Base-by-base conservation (phyloP, 768 basidiomycete species). In the Porphyrellus cyaneotinctus region DNA sequence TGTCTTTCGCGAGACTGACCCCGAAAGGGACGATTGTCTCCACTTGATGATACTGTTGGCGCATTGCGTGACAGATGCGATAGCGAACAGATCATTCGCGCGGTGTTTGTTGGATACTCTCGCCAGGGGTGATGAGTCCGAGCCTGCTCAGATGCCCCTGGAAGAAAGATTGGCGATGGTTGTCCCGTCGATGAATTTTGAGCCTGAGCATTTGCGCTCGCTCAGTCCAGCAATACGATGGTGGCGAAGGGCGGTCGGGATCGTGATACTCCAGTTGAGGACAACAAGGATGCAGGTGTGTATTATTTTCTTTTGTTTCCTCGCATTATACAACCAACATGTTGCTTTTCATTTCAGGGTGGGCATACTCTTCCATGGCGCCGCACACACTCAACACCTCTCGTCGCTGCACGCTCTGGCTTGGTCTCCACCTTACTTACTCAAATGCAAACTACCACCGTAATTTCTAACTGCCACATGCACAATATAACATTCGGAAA, bases 351-450 rank as follows among this genome's bases (percentile, higher is more conserved):
- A 15, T 52, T 41, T 5, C 60, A 83, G 81, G 83, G 82, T 3
- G 82, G 83, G 6, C 82, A 83, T 42, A 78, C 78, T 0, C 69
- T 84, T 10, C 81, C 81, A 2, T 70, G 76, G 39, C 75, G 65
- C 15, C 48, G 72, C 28, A 72, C 75, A 0, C 58, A 57, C 30
- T 49, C 61, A 6, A 78, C 78, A 0, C 57, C 60, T 2, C 63
- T 60, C 36, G 70, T 66, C 0, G 73, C 75, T 8, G 72, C 80
- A 9, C 58, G 58, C 22, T 74, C 76, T n/a, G 62, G 64, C 35
- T 18, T 26, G 10, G 32, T 64, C 11, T 36, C 47, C 9, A 53
- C 44, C 28, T 51, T 56, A 3, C 70, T 76, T 43, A 63, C 72
- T 1, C 41, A 47, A 1, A 60, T 68, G 12, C 63, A 69, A 39